Evolutionary conservation across 75 land plant species (phyloP), one percentile per base, ranked within the genome.

Genomic region (Selaginella moellendorffii): DNA sequence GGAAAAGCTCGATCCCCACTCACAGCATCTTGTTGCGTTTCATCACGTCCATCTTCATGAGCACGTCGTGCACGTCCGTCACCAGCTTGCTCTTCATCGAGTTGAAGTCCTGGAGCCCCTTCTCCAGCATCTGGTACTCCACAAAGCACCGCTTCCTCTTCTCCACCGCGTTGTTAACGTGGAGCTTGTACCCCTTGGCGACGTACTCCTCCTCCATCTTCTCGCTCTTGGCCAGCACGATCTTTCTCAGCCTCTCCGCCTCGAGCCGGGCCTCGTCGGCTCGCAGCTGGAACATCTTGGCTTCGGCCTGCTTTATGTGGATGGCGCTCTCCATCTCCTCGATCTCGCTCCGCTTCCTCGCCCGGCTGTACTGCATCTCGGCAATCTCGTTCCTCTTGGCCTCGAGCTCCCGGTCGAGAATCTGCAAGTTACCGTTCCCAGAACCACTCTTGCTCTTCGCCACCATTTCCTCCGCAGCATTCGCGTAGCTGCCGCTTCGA

Each of bases 11-110:
- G n/a, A n/a, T n/a, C n/a, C n/a, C n/a, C n/a, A n/a, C n/a, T n/a
- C n/a, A n/a, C n/a, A n/a, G n/a, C 63, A 62, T 1, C 22, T 17
- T 42, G 28, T 28, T 52, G 31, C 82, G 65, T 69, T 74, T 88
- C 20, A 88, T 76, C 17, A 81, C 79, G 71, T 91, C 97, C 83
- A 91, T 81, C 77, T 85, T 83, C 78, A 82, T 29, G 30, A 91
- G 54, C 8, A 91, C 67, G 53, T 88, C 90, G 63, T 81, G 88
- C 30, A 92, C 85, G 58, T 92, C 96, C 29, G 73, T 77, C 58
- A 86, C 85, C 87, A 92, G 78, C 62, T 82, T 76, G 28, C 60
- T 66, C 75, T 92, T 92, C 89, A 92, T 79, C 22, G 59, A 77
- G 42, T 52, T 77, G 28, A 79, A 92, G 21, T 85, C 90, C 27